These are phyloP conservation scores for Tritrichomonas musculus DNA, from an alignment of 208 protist genomes.

Conservation along the genomic window DNA sequence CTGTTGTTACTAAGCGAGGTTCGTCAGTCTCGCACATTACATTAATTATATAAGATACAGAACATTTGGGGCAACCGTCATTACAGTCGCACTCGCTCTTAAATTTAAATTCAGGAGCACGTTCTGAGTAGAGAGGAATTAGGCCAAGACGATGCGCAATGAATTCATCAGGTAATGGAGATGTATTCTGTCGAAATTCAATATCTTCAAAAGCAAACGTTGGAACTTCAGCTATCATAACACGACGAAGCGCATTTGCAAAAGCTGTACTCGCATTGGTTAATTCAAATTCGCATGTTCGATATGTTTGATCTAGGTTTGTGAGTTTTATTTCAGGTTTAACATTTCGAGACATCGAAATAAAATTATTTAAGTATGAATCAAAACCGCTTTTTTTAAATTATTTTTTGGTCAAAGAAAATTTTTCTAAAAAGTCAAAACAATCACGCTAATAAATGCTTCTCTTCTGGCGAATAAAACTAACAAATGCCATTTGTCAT, in stretches of 20 bases:
- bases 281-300: slow-evolving; percentile 49
- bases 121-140: slow-evolving; percentile 69
- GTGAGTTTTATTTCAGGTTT: background rate
- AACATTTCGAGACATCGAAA: background rate
- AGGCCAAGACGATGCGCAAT: slow-evolving; percentile 94
- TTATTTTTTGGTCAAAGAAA: too few relatives aligned
- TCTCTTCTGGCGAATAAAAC: too few relatives aligned
- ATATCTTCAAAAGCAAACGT: slow-evolving; percentile 91
- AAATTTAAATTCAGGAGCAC: background rate
- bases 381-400: too few relatives aligned
- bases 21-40: slow-evolving; percentile 47
- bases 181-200: slow-evolving; percentile 68
- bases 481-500: too few relatives aligned
- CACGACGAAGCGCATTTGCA: slow-evolving; percentile 84
- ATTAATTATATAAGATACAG: slow-evolving; percentile 52
- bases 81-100: slow-evolving; percentile 42
- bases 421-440: too few relatives aligned
- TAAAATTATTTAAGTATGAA: too few relatives aligned
- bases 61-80: slow-evolving; percentile 49
- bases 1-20: slow-evolving; percentile 45
- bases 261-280: slow-evolving; percentile 73
- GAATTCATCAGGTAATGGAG: slow-evolving; percentile 94
- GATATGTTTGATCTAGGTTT: background rate
- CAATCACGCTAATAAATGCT: too few relatives aligned
- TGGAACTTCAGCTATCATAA: slow-evolving; percentile 96